Conservation (phyloP, 306 rosid species). For the Cotoneaster glaucophyllus region DNA sequence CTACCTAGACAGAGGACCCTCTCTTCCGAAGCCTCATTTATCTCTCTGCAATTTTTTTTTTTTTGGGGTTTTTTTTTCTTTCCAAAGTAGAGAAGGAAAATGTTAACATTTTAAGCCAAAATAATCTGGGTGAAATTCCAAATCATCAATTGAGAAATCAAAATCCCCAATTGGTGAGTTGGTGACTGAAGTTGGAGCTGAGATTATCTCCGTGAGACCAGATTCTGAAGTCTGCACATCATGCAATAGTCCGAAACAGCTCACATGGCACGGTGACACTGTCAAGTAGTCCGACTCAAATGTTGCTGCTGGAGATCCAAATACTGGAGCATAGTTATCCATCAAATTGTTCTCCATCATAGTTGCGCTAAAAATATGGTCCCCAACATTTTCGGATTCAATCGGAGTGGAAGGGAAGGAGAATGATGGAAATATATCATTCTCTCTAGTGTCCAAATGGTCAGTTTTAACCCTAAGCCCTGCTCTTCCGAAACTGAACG, state of each 20-base stretch:
- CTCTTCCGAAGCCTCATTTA: neutral
- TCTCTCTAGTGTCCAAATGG: slow-evolving; percentile 27
- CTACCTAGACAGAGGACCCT: slow-evolving; percentile 16
- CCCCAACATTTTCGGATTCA: slow-evolving; percentile 33
- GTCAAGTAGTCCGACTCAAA: slow-evolving; percentile 46
- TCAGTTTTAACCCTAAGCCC: slow-evolving; percentile 40
- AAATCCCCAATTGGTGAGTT: slow-evolving; percentile 52
- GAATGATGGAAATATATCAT: slow-evolving; percentile 39
- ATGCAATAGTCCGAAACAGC: slow-evolving; percentile 25
- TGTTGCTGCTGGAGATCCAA: slow-evolving; percentile 32
- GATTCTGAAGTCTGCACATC: slow-evolving; percentile 50
- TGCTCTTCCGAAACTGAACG: slow-evolving; percentile 21
- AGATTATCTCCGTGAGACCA: slow-evolving; percentile 47
- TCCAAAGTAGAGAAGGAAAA: neutral
- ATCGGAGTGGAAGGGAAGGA: slow-evolving; percentile 33
- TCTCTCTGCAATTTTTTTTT: no score
- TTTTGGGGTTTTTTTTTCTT: no score
- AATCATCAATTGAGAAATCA: slow-evolving; percentile 33
- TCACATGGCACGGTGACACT: slow-evolving; percentile 25
- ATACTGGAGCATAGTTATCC: slow-evolving; percentile 20
- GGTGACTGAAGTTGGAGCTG: slow-evolving; percentile 52
- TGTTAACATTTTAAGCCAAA: slow-evolving; percentile 12
- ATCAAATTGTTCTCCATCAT: slow-evolving; percentile 29
- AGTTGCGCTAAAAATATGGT: slow-evolving; percentile 24
- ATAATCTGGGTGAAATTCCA: slow-evolving; percentile 38